Conservation (phyloP, 164 flowering plant species). For the Annona squamosa region DNA sequence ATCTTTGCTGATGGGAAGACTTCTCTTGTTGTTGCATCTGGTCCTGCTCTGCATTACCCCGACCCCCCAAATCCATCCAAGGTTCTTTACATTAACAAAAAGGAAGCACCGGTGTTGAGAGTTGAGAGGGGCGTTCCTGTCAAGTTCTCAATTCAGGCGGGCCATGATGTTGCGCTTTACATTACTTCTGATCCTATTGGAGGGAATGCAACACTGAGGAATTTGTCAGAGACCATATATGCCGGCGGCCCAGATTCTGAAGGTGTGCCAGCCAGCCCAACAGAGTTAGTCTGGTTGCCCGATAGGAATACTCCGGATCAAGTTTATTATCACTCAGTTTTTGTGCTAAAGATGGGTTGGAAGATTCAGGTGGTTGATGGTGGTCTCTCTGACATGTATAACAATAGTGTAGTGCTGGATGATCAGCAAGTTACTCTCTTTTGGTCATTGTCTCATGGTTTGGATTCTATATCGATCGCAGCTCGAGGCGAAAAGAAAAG, state of each 20-base stretch:
- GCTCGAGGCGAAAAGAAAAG: slow-evolving; percentile 93
- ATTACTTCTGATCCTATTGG: slow-evolving; percentile 87
- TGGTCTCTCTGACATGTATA: slow-evolving; percentile 93
- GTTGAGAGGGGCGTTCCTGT: slow-evolving; percentile 96
- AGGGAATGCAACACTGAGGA: slow-evolving; percentile 86
- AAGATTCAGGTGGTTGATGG: slow-evolving; percentile 95
- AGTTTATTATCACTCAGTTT: slow-evolving; percentile 80
- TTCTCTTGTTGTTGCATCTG: slow-evolving; percentile 57
- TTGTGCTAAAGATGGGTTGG: slow-evolving; percentile 88
- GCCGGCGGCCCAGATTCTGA: slow-evolving; percentile 81
- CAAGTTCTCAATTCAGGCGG: slow-evolving; percentile 87
- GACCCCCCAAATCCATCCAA: slow-evolving; percentile 87
- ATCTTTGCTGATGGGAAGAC: slow-evolving; percentile 69
- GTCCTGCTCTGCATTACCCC: slow-evolving; percentile 70
- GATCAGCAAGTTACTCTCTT: slow-evolving; percentile 94
- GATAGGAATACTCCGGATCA: slow-evolving; percentile 91
- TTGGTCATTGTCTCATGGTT: slow-evolving; percentile 59
- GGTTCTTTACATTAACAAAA: slow-evolving; percentile 83
- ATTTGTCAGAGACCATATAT: slow-evolving; percentile 62
- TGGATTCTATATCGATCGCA: slow-evolving; percentile 69
- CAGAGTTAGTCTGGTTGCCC: slow-evolving; percentile 75
- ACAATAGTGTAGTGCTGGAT: slow-evolving; percentile 78
- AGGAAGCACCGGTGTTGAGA: slow-evolving; percentile 80
- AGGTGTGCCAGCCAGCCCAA: slow-evolving; percentile 88
- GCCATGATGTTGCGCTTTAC: slow-evolving; percentile 91